phyloP scores from a whole-genome alignment of 1,139 yeast species.

The Pichia sp. region DNA sequence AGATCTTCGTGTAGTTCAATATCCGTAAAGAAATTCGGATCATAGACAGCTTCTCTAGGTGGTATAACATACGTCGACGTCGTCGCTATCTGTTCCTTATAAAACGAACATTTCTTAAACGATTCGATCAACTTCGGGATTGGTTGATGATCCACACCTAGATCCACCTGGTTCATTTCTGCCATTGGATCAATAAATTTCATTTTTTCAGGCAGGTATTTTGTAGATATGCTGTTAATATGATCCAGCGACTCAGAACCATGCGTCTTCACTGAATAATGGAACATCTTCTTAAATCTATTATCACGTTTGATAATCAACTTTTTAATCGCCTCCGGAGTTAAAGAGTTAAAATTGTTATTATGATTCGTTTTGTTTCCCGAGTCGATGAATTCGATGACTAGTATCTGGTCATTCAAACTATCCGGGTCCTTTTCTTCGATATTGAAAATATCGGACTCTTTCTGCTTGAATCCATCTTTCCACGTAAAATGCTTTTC shows the following conservation, averaged over 20 bases:
- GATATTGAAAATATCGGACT: conserved; percentile 47
- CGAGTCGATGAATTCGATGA: conserved; percentile 73
- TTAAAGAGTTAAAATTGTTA: conserved; percentile 7
- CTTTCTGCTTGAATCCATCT: conserved; percentile 46
- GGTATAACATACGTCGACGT: conserved; percentile 42
- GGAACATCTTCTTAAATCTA: conserved; percentile 48
- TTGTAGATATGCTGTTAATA: conserved; percentile 36
- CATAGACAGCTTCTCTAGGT: conserved; percentile 33
- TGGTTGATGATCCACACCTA: conserved; percentile 23
- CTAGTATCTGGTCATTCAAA: conserved; percentile 47
- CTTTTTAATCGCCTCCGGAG: conserved; percentile 51
- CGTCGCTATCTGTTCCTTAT: conserved; percentile 59
- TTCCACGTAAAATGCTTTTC: conserved; percentile 45
- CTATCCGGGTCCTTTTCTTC: conserved; percentile 37
- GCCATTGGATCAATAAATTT: conserved; percentile 49
- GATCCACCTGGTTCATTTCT: conserved; percentile 39
- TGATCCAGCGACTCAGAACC: conserved; percentile 37
- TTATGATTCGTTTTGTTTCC: conserved; percentile 10
- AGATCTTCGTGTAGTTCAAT: conserved; percentile 12
- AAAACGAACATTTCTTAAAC: conserved; percentile 46
- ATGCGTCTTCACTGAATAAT: conserved; percentile 36
- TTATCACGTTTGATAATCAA: conserved; percentile 59
- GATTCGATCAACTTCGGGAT: conserved; percentile 47
- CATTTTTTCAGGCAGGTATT: conserved; percentile 48
- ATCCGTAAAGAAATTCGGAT: conserved; percentile 13